Base-by-base conservation (phyloP, 305 asterid species). In the Rubia tinctorum region DNA sequence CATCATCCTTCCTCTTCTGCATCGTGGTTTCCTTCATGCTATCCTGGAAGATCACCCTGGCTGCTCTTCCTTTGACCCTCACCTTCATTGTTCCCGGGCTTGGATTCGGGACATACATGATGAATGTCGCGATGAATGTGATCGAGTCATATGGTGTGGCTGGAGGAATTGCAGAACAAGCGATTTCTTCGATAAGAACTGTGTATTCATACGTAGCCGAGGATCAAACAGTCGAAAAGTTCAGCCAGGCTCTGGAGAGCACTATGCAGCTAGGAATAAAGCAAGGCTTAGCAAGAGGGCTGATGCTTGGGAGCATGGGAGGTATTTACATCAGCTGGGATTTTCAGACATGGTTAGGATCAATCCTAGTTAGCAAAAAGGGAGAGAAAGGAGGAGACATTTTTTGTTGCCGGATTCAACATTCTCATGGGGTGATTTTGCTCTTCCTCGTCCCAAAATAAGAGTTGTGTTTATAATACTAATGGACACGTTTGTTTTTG, bases 231-330 rank as follows among this genome's bases (percentile, higher is more conserved):
- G 78, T 87, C 1, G 87, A 82, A 0, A 89, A 82, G 78, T 91
- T 89, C 86, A 88, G 92, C 73, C 79, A 77, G 11, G 87, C 96
- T 7, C 89, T 92, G 60, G 84, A 90, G 42, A 86, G 20, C 17
- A 90, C 96, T 8, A 87, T 85, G 91, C 92, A 88, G 74, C 78
- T 90, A 7, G 97, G 97, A 59, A 82, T 86, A 53, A 90, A 84
- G 77, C 93, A 87, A 81, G 97, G 97, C 0, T 76, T 90, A 72
- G 96, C 95, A 66, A 88, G 90, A 86, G 96, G 97, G 0, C 58
- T 92, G 72, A 86, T 90, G 95, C 66, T 92, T 82, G 97, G 97
- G 6, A 88, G 96, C 83, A 86, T 86, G 86, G 96, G 94, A 80
- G 84, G 89, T 59, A 88, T 88, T 27, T 92, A 88, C 78, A 47